These are phyloP conservation scores for Hyaloscypha variabilis DNA, from an alignment of 495 filamentous ascomycete species.

Conservation along the genomic window DNA sequence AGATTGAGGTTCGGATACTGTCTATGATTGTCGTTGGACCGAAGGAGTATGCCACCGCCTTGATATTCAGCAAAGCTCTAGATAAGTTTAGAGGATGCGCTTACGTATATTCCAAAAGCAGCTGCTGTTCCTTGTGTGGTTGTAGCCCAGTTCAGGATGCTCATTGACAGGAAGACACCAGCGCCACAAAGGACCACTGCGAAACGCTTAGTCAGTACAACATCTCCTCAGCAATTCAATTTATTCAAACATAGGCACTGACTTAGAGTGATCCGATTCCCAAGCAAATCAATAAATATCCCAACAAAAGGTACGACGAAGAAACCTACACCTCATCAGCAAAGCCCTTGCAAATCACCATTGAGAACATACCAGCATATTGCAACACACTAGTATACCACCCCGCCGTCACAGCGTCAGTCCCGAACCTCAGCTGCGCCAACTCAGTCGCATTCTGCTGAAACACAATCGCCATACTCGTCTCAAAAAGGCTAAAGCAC, in stretches of 20 bases:
- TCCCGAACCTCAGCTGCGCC: conserved; percentile 45
- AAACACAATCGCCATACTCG: conserved; percentile 43
- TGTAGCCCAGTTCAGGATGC: conserved; percentile 40
- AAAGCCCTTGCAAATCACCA: neutral
- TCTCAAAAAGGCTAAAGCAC: conserved; percentile 47
- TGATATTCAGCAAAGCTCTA: neutral
- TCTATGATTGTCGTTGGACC: conserved; percentile 48
- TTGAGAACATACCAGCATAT: conserved; percentile 39
- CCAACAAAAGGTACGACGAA: conserved; percentile 46
- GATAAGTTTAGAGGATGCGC: neutral
- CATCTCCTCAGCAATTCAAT: neutral
- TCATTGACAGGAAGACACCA: conserved; percentile 45
- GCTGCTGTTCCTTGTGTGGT: conserved; percentile 42
- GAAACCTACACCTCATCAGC: conserved; percentile 33
- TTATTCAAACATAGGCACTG: conserved; percentile 26
- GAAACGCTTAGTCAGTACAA: too few relatives aligned
- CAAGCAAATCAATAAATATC: conserved; percentile 47
- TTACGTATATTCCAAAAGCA: conserved; percentile 46
- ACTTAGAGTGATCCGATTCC: conserved; percentile 44
- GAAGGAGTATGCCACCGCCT: conserved; percentile 39
- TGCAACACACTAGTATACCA: conserved; percentile 48
- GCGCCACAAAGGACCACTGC: conserved; percentile 41
- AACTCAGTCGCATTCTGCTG: conserved; percentile 48
- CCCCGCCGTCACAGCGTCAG: conserved; percentile 43
- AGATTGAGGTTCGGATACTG: conserved; percentile 45